Conservation (phyloP, 352 stramenopile genomes). For the Phytophthora foliorum region DNA sequence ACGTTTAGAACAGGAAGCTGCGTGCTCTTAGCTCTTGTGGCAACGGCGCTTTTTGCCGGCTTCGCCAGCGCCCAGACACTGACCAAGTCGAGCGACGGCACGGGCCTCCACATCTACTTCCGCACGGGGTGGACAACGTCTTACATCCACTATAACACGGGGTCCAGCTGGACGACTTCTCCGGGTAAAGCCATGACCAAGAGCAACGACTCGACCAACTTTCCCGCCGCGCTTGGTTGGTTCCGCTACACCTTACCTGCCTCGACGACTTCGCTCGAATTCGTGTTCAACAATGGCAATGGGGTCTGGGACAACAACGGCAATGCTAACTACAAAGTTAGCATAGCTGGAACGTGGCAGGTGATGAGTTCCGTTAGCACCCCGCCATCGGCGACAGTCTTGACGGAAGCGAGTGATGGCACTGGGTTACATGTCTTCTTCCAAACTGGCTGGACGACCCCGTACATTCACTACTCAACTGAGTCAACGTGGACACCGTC, state of each 20-base stretch:
- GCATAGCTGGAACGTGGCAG: constrained; percentile 33
- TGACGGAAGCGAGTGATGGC: constrained; percentile 40
- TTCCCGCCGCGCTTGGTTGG: constrained; percentile 33
- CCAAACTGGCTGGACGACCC: constrained; percentile 41
- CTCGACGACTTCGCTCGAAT: constrained; percentile 28
- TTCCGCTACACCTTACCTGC: constrained; percentile 36
- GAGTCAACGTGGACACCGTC: constrained; percentile 43
- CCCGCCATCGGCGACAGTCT: constrained; percentile 26
- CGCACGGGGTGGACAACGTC: constrained; percentile 53
- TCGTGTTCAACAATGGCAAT: constrained; percentile 40
- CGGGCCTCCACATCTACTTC: constrained; percentile 57
- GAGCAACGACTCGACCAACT: constrained; percentile 33
- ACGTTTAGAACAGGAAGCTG: constrained; percentile 2
- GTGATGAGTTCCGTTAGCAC: constrained; percentile 32
- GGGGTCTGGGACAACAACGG: constrained; percentile 39
- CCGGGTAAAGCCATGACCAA: constrained; percentile 40
- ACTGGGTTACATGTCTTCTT: constrained; percentile 51
- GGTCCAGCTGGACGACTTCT: constrained; percentile 46
- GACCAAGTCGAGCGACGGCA: constrained; percentile 45
- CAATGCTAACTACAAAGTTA: constrained; percentile 41
- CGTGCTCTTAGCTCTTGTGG: constrained; percentile 9
- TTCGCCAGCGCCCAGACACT: constrained; percentile 44
- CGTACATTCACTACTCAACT: constrained; percentile 48
- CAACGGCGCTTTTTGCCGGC: constrained; percentile 17
- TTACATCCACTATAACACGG: constrained; percentile 61